Evolutionary conservation across 2,329 filamentous ascomycete genomes (phyloP).

Genomic region (Ramularia collo-cygni): DNA sequence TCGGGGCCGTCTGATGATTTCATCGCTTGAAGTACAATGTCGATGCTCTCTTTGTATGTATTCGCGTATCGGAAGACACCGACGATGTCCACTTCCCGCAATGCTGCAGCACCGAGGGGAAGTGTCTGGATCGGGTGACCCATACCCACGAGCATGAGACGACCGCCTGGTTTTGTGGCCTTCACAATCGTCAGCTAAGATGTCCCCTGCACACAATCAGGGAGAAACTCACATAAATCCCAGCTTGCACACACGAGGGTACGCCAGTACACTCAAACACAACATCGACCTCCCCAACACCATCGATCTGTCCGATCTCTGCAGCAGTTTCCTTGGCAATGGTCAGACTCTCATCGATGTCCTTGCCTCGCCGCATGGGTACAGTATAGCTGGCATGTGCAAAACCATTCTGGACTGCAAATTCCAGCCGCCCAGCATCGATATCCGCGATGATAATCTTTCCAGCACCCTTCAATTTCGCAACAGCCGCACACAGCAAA

Average conservation of each 20-base stretch:
- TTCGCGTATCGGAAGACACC: conserved; percentile 73
- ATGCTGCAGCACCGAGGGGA: conserved; percentile 63
- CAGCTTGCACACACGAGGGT: conserved; percentile 65
- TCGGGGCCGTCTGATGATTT: conserved; percentile 48
- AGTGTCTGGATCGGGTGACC: conserved; percentile 69
- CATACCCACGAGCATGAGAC: conserved; percentile 73
- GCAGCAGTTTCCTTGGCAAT: conserved; percentile 46
- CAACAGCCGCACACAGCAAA: conserved; percentile 51
- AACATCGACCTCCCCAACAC: conserved; percentile 54
- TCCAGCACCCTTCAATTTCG: conserved; percentile 46
- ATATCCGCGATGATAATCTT: conserved; percentile 57
- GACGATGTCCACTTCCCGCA: conserved; percentile 71
- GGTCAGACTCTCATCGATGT: conserved; percentile 48
- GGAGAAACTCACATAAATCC: conserved; percentile 52
- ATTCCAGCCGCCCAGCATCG: conserved; percentile 49
- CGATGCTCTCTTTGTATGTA: conserved; percentile 66
- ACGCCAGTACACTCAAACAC: conserved; percentile 75
- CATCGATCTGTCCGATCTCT: conserved; percentile 34
- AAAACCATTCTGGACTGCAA: conserved; percentile 47
- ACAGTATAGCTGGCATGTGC: conserved; percentile 41
- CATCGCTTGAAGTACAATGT: conserved; percentile 42
- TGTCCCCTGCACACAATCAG: too few relatives aligned
- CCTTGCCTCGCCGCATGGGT: conserved; percentile 40
- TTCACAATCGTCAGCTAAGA: conserved; percentile 17
- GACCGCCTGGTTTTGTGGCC: conserved; percentile 61